Conservation (phyloP, 371 early-diverging fungal genomes). For the Mucor racemosus region DNA sequence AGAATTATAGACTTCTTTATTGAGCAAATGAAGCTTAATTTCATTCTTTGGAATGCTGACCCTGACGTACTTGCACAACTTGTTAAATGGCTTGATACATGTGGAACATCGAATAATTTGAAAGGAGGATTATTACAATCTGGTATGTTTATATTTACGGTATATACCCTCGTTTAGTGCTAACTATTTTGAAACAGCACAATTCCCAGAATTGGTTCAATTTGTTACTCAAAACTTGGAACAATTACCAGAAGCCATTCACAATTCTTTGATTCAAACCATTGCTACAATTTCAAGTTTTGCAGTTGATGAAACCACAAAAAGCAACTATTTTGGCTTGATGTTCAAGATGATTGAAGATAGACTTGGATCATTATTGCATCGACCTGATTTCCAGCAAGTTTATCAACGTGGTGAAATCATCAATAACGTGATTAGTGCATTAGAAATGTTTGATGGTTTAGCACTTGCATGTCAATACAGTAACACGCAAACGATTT, state of each 20-base stretch:
- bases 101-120: conserved; percentile 53
- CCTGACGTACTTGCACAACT: conserved; percentile 71
- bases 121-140: conserved; percentile 65
- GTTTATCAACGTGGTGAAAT: conserved; percentile 62
- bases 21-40: conserved; percentile 62
- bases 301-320: conserved; percentile 52
- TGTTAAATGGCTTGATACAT: conserved; percentile 61
- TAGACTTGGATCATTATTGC: conserved; percentile 57
- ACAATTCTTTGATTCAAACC: conserved; percentile 71
- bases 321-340: conserved; percentile 58
- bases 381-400: conserved; percentile 62
- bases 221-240: conserved; percentile 66
- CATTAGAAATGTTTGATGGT: conserved; percentile 82
- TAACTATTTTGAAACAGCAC: conserved; percentile 31
- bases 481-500: conserved; percentile 65
- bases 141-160: conserved; percentile 35
- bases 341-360: conserved; percentile 67
- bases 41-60: conserved; percentile 76
- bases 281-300: conserved; percentile 69
- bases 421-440: conserved; percentile 65
- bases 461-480: conserved; percentile 73
- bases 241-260: conserved; percentile 68
- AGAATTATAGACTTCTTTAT: conserved; percentile 67
- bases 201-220: conserved; percentile 63
- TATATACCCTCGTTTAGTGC: background rate